Percentiles rank a stretch among this genome's conserved stretches.
These are phyloP conservation scores for Candida sp. DNA, from an alignment of 1,139 yeast genomes.

Conservation along the genomic window DNA sequence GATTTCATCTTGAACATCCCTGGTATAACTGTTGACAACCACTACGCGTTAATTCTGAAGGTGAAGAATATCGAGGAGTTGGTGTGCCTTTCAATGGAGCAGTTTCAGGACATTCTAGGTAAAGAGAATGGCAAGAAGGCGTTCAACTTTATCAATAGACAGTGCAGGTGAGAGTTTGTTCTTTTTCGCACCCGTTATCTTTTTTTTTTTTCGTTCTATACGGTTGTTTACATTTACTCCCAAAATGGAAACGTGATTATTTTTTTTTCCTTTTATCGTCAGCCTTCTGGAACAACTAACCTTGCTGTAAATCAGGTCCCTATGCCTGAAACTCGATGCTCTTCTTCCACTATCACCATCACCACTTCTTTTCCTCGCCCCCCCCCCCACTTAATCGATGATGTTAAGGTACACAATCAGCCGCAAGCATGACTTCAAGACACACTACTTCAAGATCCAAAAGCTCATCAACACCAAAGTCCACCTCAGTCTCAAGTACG, in stretches of 20 bases:
- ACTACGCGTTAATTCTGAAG: constrained; percentile 56
- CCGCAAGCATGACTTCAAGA: constrained; percentile 37
- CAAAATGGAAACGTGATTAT: background rate
- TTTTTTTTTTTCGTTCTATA: background rate
- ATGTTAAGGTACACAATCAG: constrained; percentile 6
- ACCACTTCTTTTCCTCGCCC: background rate
- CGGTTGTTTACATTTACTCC: constrained; percentile 1
- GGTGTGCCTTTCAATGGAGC: constrained; percentile 49
- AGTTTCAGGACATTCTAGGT: constrained; percentile 64
- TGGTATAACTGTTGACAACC: constrained; percentile 77
- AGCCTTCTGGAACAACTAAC: background rate
- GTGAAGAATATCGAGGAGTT: constrained; percentile 62
- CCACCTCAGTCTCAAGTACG: constrained; percentile 53
- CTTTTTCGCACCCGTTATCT: background rate
- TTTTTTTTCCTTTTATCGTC: background rate
- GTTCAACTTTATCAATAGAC: constrained; percentile 49
- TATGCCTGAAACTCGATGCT: background rate
- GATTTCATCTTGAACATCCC: constrained; percentile 81
- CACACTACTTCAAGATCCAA: constrained; percentile 42
- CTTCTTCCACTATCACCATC: too few species aligned
- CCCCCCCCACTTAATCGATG: background rate
- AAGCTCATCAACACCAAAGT: constrained; percentile 44
- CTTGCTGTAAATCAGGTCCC: background rate
- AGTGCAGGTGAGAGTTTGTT: background rate
- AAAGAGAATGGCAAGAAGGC: constrained; percentile 71